A percentile compares a stretch with the other conserved stretches of the same genome.
Conservation (phyloP, 1,284 basidiomycete genomes). For the Phellopilus nigrolimitatus region DNA sequence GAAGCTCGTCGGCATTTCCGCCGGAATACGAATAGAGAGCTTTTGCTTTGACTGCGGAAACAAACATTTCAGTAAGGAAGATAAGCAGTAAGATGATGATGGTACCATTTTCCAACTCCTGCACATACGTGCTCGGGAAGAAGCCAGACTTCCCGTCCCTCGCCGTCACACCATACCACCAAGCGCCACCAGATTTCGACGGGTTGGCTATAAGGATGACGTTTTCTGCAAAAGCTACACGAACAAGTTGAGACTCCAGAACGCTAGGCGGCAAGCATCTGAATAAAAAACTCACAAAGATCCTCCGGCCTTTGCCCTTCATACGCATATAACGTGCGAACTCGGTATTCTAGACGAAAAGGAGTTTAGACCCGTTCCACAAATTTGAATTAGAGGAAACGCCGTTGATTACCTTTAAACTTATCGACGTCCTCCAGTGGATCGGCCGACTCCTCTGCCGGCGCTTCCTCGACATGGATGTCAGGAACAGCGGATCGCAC, state of each 20-base stretch:
- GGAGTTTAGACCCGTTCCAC: constrained; percentile 13
- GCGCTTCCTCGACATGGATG: constrained; percentile 50
- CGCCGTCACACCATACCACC: constrained; percentile 88
- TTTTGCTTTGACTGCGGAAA: constrained; percentile 52
- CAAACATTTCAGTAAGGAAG: constrained; percentile 7
- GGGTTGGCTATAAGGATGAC: constrained; percentile 77
- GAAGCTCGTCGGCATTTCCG: constrained; percentile 70
- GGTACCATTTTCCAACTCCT: constrained; percentile 65
- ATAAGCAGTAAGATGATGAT: constrained; percentile 26
- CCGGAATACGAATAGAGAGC: constrained; percentile 79
- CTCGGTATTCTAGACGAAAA: constrained; percentile 52
- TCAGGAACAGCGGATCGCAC: constrained; percentile 38
- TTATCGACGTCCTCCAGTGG: constrained; percentile 78
- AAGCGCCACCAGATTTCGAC: constrained; percentile 79
- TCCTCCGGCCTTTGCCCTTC: constrained; percentile 84
- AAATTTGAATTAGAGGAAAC: constrained; percentile 1
- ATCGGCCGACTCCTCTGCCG: constrained; percentile 39
- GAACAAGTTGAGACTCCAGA: constrained; percentile 16
- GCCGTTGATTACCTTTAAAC: constrained; percentile 46
- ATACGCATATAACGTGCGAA: constrained; percentile 80
- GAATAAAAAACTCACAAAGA: constrained; percentile 51
- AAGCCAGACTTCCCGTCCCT: constrained; percentile 73
- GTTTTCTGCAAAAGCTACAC: constrained; percentile 78
- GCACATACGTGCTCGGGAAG: constrained; percentile 89
- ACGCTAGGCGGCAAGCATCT: neutral